Evolutionary conservation across 2,329 filamentous ascomycete genomes (phyloP), one percentile per base, ranked within the genome.

Genomic region (Aspergillus sp.): DNA sequence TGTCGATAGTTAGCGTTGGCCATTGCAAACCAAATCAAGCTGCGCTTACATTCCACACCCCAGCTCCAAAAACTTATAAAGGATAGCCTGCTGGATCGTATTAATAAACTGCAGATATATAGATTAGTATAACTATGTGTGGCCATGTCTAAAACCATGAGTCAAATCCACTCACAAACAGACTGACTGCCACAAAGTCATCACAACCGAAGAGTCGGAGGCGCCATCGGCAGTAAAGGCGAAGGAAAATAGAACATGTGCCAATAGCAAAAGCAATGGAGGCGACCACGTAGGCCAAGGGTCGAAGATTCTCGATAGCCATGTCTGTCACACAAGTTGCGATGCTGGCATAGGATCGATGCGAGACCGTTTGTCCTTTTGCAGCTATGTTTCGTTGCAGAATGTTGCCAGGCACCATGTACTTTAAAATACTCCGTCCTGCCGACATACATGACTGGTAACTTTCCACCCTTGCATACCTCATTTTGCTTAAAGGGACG

Each of bases 71-170:
- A 43, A 43, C 4, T 40, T 46, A 9, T 48, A 48, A 19, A 46
- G n/a, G 19, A 48, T 48, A 7, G 10, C 30, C 4, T 46, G 43
- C 33, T 48, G 41, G 19, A 48, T 43, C 7, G 38, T 35, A 43
- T 48, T 45, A 7, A 45, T 26, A n/a, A 38, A 42, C 43, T 48
- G 28, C 12, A 19, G 26, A 7, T 1, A 19, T 5, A 36, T 4
- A 28, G 3, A 5, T 41, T 41, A 41, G 6, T 12, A 41, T 29
- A 10, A 29, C 6, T 26, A 10, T 6, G 6, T 9, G 7, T 36
- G 4, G 34, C n/a, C n/a, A 6, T 5, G 7, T 36, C 8, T 10
- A 4, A 36, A 29, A 10, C 5, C 19, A 41, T 27, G 28, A 26
- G 39, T n/a, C 12, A 41, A 26, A 29, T 28, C 19, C 35, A 42